Evolutionary conservation across 163 green algal genomes (phyloP).

Genomic region (Smithsoniella earleae): DNA sequence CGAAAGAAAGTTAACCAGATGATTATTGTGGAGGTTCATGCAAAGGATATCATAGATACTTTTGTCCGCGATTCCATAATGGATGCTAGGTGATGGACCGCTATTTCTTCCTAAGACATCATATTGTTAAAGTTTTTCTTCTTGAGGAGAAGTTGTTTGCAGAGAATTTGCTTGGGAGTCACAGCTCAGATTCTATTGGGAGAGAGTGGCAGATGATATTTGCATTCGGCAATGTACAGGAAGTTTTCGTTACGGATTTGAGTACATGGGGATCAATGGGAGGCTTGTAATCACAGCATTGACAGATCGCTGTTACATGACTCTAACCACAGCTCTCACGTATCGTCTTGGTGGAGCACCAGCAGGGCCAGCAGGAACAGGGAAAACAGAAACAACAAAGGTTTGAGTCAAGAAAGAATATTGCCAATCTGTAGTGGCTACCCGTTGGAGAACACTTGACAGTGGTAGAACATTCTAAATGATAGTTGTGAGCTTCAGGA

Average conservation of each 20-base stretch:
- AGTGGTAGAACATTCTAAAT: no score
- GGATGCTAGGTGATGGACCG: conserved; percentile 53
- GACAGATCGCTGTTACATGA: conserved; percentile 85
- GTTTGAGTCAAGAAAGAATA: no score
- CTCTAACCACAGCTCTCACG: conserved; percentile 74
- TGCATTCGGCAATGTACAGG: conserved; percentile 63
- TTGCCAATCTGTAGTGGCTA: no score
- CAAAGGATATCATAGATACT: conserved; percentile 72
- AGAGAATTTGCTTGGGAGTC: conserved; percentile 81
- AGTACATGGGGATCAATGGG: conserved; percentile 70
- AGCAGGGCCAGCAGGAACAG: conserved; percentile 66
- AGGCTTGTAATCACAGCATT: conserved; percentile 80
- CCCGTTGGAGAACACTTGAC: no score
- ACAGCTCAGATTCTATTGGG: conserved; percentile 82
- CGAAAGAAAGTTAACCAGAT: conserved; percentile 80
- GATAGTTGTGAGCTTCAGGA: no score
- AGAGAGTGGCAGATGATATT: conserved; percentile 52
- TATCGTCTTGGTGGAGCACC: conserved; percentile 74
- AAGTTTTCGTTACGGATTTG: conserved; percentile 69
- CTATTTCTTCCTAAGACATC: no score
- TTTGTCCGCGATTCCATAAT: conserved; percentile 79
- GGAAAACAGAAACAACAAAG: conserved; percentile 33
- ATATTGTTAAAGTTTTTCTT: background rate
- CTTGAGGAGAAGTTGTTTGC: background rate
- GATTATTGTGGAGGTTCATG: conserved; percentile 86